Conservation (phyloP, 2,329 filamentous ascomycete species). For the Stemphylium lycopersici region DNA sequence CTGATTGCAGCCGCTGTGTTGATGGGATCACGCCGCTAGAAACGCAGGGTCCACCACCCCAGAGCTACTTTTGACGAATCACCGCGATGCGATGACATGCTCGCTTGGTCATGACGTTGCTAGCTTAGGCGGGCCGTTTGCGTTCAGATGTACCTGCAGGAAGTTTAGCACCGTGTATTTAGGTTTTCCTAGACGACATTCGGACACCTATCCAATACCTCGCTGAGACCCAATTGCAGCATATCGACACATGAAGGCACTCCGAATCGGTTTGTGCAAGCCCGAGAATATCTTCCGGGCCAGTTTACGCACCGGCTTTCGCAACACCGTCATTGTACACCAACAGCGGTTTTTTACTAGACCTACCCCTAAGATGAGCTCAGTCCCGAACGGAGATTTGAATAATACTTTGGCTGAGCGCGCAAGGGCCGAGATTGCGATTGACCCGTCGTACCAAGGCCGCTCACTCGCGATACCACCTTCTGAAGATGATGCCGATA, state of each 20-base stretch:
- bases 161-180: background rate
- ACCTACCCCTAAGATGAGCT: background rate
- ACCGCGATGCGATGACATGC: background rate
- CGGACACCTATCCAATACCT: background rate
- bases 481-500: constrained; percentile 54
- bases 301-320: background rate
- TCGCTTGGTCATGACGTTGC: no score
- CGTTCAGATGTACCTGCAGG: background rate
- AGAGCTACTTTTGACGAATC: background rate
- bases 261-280: background rate
- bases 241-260: background rate
- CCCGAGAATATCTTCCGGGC: background rate
- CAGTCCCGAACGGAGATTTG: constrained; percentile 27
- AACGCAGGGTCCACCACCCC: background rate
- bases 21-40: background rate
- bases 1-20: background rate
- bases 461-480: constrained; percentile 53
- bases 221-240: background rate
- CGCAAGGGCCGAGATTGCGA: constrained; percentile 13
- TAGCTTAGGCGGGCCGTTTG: no score
- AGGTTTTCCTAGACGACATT: background rate
- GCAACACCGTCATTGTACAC: background rate
- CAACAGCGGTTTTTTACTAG: background rate
- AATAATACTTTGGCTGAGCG: constrained; percentile 35
- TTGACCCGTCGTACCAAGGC: constrained; percentile 20